phyloP scores from a whole-genome alignment of 2,329 filamentous ascomycete species.

The Alternaria consortialis region DNA sequence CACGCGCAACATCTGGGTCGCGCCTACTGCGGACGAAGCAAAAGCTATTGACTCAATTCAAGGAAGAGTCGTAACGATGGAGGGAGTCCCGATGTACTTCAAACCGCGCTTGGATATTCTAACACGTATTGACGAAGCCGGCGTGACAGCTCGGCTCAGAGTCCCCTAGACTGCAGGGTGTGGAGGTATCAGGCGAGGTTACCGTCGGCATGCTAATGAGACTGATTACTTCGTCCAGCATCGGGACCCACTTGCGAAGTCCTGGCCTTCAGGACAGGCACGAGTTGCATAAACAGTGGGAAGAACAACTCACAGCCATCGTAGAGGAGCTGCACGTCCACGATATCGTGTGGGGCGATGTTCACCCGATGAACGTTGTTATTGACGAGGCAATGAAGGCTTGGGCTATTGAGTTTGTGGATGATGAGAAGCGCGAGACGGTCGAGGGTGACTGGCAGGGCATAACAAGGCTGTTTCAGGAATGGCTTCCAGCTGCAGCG shows the following conservation, averaged over 20 bases:
- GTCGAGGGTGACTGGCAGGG: conserved; percentile 41
- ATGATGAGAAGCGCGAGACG: conserved; percentile 46
- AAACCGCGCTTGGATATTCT: conserved; percentile 14
- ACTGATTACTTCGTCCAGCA: conserved; percentile 6
- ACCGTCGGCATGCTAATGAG: conserved; percentile 13
- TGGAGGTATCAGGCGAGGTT: conserved; percentile 10
- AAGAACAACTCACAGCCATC: conserved; percentile 10
- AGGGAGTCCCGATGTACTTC: conserved; percentile 11
- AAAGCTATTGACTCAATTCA: background rate
- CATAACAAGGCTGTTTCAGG: conserved; percentile 7
- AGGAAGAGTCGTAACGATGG: conserved; percentile 8
- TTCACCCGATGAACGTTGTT: conserved; percentile 42
- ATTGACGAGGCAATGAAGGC: conserved; percentile 46
- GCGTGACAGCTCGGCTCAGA: conserved; percentile 4
- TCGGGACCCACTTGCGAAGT: conserved; percentile 6
- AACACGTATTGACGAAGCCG: conserved; percentile 1
- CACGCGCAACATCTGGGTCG: background rate
- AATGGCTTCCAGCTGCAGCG: conserved; percentile 4
- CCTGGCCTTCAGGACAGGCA: conserved; percentile 1
- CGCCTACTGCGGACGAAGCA: background rate
- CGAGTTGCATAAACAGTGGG: conserved; percentile 11
- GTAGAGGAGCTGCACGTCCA: conserved; percentile 25
- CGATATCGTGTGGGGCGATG: conserved; percentile 30
- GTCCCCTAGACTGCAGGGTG: conserved; percentile 8
- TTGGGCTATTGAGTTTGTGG: conserved; percentile 52